phyloP scores from a whole-genome alignment of 2,329 filamentous ascomycete species.

The Microdochium bolleyi region DNA sequence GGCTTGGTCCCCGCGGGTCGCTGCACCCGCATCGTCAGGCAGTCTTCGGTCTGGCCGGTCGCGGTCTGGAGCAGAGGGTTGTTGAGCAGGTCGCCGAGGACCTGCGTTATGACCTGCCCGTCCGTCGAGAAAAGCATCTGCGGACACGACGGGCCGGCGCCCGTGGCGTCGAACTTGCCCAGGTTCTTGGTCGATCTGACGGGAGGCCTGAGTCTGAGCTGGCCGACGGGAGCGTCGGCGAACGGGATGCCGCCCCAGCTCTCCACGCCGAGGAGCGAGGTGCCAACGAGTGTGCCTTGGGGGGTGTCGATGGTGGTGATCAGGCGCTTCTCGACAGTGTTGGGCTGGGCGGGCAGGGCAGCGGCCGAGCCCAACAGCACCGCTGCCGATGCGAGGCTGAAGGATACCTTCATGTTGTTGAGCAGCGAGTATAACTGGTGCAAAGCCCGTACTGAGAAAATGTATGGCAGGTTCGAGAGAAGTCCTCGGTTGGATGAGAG shows the following conservation, averaged over 20 bases:
- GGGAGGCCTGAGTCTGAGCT: slow-evolving; percentile 64
- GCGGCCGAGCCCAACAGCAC: slow-evolving; percentile 9
- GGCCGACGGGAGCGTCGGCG: slow-evolving; percentile 59
- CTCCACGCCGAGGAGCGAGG: slow-evolving; percentile 38
- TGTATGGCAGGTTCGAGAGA: neutral
- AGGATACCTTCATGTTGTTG: slow-evolving; percentile 7
- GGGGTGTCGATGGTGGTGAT: slow-evolving; percentile 14
- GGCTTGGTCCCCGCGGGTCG: slow-evolving; percentile 33
- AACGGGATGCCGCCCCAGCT: slow-evolving; percentile 70
- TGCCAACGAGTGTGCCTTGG: slow-evolving; percentile 19
- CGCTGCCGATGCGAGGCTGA: slow-evolving; percentile 5
- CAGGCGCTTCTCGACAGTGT: slow-evolving; percentile 11
- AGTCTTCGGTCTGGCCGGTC: slow-evolving; percentile 40
- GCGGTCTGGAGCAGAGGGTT: slow-evolving; percentile 23
- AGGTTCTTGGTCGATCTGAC: slow-evolving; percentile 61
- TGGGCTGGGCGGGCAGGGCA: slow-evolving; percentile 10
- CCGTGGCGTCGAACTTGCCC: slow-evolving; percentile 49
- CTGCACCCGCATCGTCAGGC: slow-evolving; percentile 38
- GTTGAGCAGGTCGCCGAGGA: slow-evolving; percentile 38
- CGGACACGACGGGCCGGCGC: slow-evolving; percentile 55
- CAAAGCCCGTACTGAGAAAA: neutral
- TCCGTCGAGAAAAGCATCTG: slow-evolving; percentile 55
- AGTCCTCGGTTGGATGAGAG: neutral
- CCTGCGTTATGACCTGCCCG: slow-evolving; percentile 32
- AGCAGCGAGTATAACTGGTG: neutral